A percentile compares a stretch with the other conserved stretches of the same genome.
Conservation (phyloP, 1,139 yeast genomes). For the Debaryomyces nepalensis region DNA sequence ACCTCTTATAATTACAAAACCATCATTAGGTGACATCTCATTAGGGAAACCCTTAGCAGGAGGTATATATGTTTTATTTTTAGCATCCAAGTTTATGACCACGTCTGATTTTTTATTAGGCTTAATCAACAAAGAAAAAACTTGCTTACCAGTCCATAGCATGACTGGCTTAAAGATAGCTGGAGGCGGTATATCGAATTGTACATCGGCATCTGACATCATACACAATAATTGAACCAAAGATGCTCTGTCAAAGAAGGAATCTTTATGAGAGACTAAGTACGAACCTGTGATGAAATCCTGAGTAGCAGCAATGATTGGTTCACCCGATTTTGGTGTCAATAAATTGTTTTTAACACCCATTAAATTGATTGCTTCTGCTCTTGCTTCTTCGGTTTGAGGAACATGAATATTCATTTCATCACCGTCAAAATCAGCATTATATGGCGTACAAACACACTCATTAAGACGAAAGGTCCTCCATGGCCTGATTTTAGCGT, state of each 20-base stretch:
- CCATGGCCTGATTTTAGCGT: conserved; percentile 97
- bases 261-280: conserved; percentile 88
- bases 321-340: conserved; percentile 98
- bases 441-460: conserved; percentile 99
- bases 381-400: conserved; percentile 98
- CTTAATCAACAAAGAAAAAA: conserved; percentile 81
- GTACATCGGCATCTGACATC: conserved; percentile 93
- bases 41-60: conserved; percentile 66
- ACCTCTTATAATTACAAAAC: conserved; percentile 87
- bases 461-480: conserved; percentile 95
- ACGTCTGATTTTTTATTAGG: conserved; percentile 82
- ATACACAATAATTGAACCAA: conserved; percentile 82
- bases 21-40: conserved; percentile 98
- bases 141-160: conserved; percentile 98
- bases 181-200: conserved; percentile 95
- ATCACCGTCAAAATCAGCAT: conserved; percentile 99
- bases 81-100: conserved; percentile 89
- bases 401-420: conserved; percentile 99
- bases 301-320: conserved; percentile 99
- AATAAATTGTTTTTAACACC: conserved; percentile 94
- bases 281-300: conserved; percentile 98
- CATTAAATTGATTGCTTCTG: conserved; percentile 97
- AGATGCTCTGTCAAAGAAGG: conserved; percentile 87
- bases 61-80: conserved; percentile 86
- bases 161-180: conserved; percentile 85